Evolutionary conservation across 805 yeast genomes (phyloP), one percentile per base, ranked within the genome.

Genomic region (Limtongia smithiae): DNA sequence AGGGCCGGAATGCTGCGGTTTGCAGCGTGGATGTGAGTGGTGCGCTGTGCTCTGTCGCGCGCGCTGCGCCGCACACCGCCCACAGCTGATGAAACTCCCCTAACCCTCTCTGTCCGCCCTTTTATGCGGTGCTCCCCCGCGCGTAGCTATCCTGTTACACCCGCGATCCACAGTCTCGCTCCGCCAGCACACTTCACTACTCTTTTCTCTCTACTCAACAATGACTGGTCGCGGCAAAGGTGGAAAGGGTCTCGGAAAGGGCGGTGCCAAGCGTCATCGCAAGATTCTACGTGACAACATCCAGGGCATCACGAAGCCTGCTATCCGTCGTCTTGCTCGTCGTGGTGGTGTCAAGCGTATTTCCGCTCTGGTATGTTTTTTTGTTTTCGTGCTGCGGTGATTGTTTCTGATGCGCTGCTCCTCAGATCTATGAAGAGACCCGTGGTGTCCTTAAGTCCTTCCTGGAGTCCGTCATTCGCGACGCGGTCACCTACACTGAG

Each of bases 331-430:
- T 87, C 85, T 91, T 68, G 98, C 98, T 46, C 91, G 98, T 84
- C 89, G 98, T 87, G 98, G 98, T 79, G 98, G 98, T 90, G 98
- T 91, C 71, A 91, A 91, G 85, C 96, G 98, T 86, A 91, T 91
- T 69, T 91, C 97, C 59, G 97, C 96, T 73, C 79, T 90, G 71
- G 54, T 54, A 27, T 20, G 54, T 28, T n/a, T 21, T 31, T 15
- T 3, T 18, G 11, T 31, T n/a, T 3, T 40, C 3, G 2, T 17
- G n/a, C 9, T 32, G 41, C 8, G 3, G 22, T n/a, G n/a, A 30
- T 30, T 30, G n/a, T 8, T 28, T 8, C 8, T 28, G 31, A 28
- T 8, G 8, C 8, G 8, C 31, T 28, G 31, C 12, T 28, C 12
- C 11, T 28, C 42, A 50, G 54, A 91, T 91, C 73, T 91, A 91